Evolutionary conservation across 768 basidiomycete species (phyloP).

Genomic region (Thelephora aurantiotincta): DNA sequence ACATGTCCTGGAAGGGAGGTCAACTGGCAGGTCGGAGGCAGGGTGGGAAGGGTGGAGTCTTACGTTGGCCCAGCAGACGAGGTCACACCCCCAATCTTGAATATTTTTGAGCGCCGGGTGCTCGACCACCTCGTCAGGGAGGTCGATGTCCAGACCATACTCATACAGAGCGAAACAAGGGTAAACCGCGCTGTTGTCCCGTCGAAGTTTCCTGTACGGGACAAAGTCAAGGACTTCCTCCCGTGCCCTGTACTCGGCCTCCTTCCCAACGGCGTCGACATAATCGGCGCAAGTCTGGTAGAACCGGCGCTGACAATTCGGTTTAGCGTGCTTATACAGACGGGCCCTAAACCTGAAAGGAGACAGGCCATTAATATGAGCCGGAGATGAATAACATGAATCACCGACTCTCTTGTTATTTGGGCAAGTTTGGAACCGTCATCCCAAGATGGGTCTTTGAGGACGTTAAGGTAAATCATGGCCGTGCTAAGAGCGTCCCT

Average conservation of each 20-base stretch:
- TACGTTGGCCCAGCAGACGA: conserved; percentile 62
- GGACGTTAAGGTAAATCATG: conserved; percentile 34
- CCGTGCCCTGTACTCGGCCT: conserved; percentile 47
- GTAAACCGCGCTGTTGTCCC: conserved; percentile 56
- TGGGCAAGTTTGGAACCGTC: conserved; percentile 41
- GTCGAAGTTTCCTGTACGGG: conserved; percentile 41
- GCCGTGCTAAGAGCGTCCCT: conserved; percentile 40
- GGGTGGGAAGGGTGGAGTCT: conserved; percentile 10
- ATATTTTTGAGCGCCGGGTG: conserved; percentile 38
- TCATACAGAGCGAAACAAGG: conserved; percentile 51
- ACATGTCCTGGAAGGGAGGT: conserved; percentile 34
- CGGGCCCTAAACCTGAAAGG: conserved; percentile 36
- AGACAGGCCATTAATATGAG: background rate
- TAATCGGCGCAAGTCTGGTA: conserved; percentile 38
- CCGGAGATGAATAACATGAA: background rate
- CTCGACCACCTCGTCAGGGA: conserved; percentile 47
- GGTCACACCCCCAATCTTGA: conserved; percentile 46
- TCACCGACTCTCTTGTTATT: conserved; percentile 46
- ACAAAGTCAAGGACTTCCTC: conserved; percentile 39
- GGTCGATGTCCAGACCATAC: conserved; percentile 44
- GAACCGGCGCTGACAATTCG: conserved; percentile 36
- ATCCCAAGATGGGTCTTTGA: conserved; percentile 36
- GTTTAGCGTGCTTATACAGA: conserved; percentile 26
- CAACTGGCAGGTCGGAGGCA: background rate
- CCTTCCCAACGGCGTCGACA: conserved; percentile 40